These are phyloP conservation scores for Podaxis sp. DNA, from an alignment of 768 basidiomycete genomes.

Conservation along the genomic window DNA sequence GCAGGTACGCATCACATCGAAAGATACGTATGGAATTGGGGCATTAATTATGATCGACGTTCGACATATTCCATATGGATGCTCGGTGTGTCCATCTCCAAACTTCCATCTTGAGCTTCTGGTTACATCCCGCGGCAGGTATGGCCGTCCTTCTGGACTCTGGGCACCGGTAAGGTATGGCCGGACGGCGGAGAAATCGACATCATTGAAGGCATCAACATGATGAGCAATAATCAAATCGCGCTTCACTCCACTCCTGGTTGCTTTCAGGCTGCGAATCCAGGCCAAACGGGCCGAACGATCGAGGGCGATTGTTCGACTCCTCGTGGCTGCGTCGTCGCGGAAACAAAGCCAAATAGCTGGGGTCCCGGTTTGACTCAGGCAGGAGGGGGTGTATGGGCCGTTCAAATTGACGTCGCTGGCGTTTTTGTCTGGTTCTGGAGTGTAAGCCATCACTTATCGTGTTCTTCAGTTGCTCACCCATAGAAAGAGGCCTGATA, in stretches of 20 bases:
- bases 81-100: conserved; percentile 40
- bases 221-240: conserved; percentile 67
- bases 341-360: conserved; percentile 57
- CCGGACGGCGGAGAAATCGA: conserved; percentile 52
- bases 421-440: conserved; percentile 45
- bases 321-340: conserved; percentile 66
- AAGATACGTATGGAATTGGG: conserved; percentile 42
- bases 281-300: conserved; percentile 47
- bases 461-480: background rate
- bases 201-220: conserved; percentile 84
- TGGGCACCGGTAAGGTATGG: conserved; percentile 40
- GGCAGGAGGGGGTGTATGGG: conserved; percentile 75
- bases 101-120: background rate
- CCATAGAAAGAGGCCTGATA: conserved; percentile 37
- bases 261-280: conserved; percentile 35
- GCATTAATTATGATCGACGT: conserved; percentile 46
- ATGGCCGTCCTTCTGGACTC: conserved; percentile 53
- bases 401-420: conserved; percentile 64
- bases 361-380: conserved; percentile 68
- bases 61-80: conserved; percentile 49
- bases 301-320: conserved; percentile 56
- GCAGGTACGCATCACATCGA: conserved; percentile 46
- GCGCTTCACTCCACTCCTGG: conserved; percentile 69
- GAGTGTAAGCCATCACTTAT: conserved; percentile 32
- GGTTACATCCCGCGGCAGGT: conserved; percentile 28